These are phyloP conservation scores for Parastagonospora avenae DNA, from an alignment of 2,329 filamentous ascomycete species.

Conservation along the genomic window DNA sequence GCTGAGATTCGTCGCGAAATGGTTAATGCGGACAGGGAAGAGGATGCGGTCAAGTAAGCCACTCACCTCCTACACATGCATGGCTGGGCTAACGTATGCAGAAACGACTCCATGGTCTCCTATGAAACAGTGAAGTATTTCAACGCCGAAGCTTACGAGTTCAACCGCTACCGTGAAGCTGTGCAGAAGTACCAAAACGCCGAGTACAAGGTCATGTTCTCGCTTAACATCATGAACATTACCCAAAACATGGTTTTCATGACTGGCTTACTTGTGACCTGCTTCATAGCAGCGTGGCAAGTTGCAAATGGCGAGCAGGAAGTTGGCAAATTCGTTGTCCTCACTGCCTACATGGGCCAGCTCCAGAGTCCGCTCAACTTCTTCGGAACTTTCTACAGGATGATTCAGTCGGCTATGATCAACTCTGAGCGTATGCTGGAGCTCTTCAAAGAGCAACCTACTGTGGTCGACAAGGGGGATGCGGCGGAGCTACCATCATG, in stretches of 20 bases:
- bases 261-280: slow-evolving; percentile 68
- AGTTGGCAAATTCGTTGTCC: slow-evolving; percentile 71
- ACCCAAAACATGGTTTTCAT: slow-evolving; percentile 69
- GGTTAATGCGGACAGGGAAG: slow-evolving; percentile 92
- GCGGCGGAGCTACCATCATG: slow-evolving; percentile 70
- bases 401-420: slow-evolving; percentile 96
- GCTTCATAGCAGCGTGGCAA: slow-evolving; percentile 72
- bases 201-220: slow-evolving; percentile 62
- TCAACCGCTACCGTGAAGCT: slow-evolving; percentile 61
- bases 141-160: slow-evolving; percentile 65
- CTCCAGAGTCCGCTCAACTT: slow-evolving; percentile 73
- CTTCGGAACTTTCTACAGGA: slow-evolving; percentile 92
- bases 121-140: slow-evolving; percentile 81
- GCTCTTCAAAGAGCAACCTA: slow-evolving; percentile 94
- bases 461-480: slow-evolving; percentile 77
- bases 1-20: slow-evolving; percentile 90
- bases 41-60: slow-evolving; percentile 87
- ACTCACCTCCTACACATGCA: background rate
- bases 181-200: slow-evolving; percentile 63
- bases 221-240: slow-evolving; percentile 64
- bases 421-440: slow-evolving; percentile 94
- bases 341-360: slow-evolving; percentile 76
- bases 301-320: slow-evolving; percentile 66
- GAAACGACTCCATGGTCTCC: slow-evolving; percentile 96
- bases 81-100: slow-evolving; percentile 38